A percentile compares a stretch with the other conserved stretches of the same genome.
Evolutionary conservation across 306 rosid species (phyloP).

Genomic region (Quillaja saponaria): DNA sequence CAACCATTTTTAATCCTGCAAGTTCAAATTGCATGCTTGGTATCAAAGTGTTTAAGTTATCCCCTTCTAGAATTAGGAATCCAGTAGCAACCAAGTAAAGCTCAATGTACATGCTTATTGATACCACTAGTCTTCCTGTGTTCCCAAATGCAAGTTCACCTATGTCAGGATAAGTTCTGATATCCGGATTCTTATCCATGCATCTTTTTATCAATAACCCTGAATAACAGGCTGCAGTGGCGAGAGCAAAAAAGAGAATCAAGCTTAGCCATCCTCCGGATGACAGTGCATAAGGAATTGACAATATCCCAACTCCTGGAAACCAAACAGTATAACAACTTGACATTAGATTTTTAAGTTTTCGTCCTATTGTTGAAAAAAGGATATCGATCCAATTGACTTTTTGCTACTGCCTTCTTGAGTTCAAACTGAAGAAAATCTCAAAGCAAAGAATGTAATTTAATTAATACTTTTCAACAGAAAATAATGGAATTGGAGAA

Average conservation of each 20-base stretch:
- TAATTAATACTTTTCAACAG: too few relatives aligned
- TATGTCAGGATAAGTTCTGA: constrained; percentile 69
- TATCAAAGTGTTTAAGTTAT: constrained; percentile 61
- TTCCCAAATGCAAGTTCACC: constrained; percentile 78
- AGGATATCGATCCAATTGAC: too few relatives aligned
- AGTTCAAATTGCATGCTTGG: constrained; percentile 40
- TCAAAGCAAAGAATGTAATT: too few relatives aligned
- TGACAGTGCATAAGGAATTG: constrained; percentile 82
- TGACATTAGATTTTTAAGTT: too few relatives aligned
- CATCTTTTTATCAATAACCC: constrained; percentile 69
- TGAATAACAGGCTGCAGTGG: constrained; percentile 54
- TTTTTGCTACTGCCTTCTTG: too few relatives aligned
- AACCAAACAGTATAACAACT: constrained; percentile 8
- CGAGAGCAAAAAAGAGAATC: constrained; percentile 49
- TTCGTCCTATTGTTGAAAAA: too few relatives aligned
- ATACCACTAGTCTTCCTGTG: constrained; percentile 52
- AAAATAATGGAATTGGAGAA: too few relatives aligned
- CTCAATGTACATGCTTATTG: constrained; percentile 59
- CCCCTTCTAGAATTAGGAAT: constrained; percentile 79
- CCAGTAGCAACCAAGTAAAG: constrained; percentile 76
- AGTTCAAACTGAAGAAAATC: too few relatives aligned
- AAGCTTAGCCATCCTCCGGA: constrained; percentile 85
- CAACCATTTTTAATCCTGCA: constrained; percentile 44
- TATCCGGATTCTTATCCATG: constrained; percentile 58
- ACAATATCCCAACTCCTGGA: constrained; percentile 80